phyloP scores from a whole-genome alignment of 2,329 filamentous ascomycete genomes.

The Ophiostoma montium region DNA sequence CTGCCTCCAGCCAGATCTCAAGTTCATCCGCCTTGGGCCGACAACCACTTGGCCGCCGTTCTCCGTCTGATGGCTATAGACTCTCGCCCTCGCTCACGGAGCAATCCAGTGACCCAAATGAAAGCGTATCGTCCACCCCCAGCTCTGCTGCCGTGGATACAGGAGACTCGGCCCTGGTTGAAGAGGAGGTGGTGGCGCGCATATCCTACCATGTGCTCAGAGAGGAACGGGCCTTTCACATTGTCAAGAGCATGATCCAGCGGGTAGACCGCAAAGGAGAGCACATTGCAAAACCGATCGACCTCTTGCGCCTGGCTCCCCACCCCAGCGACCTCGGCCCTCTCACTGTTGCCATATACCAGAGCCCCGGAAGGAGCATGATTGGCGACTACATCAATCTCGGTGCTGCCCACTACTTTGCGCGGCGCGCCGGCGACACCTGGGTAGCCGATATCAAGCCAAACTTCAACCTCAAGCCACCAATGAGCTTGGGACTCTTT shows the following conservation, averaged over 20 bases:
- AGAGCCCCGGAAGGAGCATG: slow-evolving; percentile 61
- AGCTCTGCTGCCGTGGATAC: slow-evolving; percentile 18
- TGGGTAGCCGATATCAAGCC: slow-evolving; percentile 29
- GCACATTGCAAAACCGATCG: slow-evolving; percentile 69
- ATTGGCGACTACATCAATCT: slow-evolving; percentile 58
- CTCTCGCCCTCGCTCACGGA: slow-evolving; percentile 25
- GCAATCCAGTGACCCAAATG: slow-evolving; percentile 24
- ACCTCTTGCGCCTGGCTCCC: slow-evolving; percentile 57
- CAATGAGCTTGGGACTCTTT: slow-evolving; percentile 61
- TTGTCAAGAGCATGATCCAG: slow-evolving; percentile 57
- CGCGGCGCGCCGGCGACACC: slow-evolving; percentile 36
- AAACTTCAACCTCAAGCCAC: slow-evolving; percentile 34
- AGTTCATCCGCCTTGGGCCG: slow-evolving; percentile 30
- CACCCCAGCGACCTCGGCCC: slow-evolving; percentile 53
- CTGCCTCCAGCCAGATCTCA: slow-evolving; percentile 24
- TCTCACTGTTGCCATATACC: slow-evolving; percentile 71
- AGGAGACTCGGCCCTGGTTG: slow-evolving; percentile 39
- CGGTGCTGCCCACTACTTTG: slow-evolving; percentile 58
- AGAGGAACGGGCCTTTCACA: slow-evolving; percentile 77
- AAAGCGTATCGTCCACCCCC: slow-evolving; percentile 20
- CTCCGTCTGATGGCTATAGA: slow-evolving; percentile 24
- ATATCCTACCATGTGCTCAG: slow-evolving; percentile 71
- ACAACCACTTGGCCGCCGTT: slow-evolving; percentile 28
- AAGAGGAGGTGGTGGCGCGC: slow-evolving; percentile 61
- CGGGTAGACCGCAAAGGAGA: slow-evolving; percentile 57